These are phyloP conservation scores for Mycena rosella DNA, from an alignment of 768 basidiomycete species.

Conservation along the genomic window DNA sequence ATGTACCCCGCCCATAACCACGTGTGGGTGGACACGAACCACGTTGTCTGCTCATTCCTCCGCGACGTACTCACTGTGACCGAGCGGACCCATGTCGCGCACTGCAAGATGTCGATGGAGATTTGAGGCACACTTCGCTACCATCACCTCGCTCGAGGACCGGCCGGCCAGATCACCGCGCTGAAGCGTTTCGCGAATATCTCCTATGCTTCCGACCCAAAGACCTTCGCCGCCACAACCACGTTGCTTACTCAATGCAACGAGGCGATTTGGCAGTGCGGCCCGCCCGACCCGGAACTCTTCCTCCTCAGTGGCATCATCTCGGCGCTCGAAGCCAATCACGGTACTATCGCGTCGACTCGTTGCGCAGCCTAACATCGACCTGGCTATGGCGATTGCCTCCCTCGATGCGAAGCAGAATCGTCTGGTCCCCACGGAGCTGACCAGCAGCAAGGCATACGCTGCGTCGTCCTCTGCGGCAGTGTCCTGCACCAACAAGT, in stretches of 20 bases:
- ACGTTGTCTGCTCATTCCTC: neutral
- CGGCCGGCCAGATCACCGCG: neutral
- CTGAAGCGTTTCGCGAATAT: neutral
- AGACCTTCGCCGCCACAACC: neutral
- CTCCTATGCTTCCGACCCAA: neutral
- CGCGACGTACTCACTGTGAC: neutral
- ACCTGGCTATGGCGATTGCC: neutral
- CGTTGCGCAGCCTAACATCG: neutral
- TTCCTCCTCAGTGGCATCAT: neutral
- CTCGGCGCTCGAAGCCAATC: neutral
- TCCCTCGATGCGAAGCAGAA: neutral
- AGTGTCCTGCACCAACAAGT: neutral
- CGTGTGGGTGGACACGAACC: neutral
- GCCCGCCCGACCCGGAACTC: neutral
- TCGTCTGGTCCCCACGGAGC: neutral
- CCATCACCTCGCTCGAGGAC: neutral
- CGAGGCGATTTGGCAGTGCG: neutral
- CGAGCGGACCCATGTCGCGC: neutral
- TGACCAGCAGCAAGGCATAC: neutral
- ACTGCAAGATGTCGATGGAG: neutral
- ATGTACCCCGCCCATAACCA: neutral
- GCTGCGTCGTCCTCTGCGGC: neutral
- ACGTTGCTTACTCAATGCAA: neutral
- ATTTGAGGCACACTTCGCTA: neutral
- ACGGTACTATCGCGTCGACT: neutral